Percentiles rank a stretch among this genome's conserved stretches.
These are phyloP conservation scores for Candida fluviatilis DNA, from an alignment of 805 yeast species.

Conservation along the genomic window DNA sequence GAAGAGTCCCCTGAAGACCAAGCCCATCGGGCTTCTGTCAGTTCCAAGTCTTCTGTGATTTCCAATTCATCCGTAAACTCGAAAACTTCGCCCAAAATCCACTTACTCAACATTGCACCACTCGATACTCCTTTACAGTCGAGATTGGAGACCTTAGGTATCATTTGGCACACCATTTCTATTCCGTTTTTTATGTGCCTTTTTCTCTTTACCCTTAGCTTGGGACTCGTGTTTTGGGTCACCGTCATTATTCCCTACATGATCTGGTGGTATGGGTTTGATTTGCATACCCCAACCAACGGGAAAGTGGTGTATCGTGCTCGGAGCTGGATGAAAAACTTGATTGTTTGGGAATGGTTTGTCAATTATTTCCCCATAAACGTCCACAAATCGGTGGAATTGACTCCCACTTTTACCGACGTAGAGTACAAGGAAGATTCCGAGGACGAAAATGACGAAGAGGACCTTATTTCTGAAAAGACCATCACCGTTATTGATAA, in stretches of 20 bases:
- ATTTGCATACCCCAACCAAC: slow-evolving; percentile 66
- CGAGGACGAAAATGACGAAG: slow-evolving; percentile 31
- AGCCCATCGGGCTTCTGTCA: too few species aligned
- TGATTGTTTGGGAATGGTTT: slow-evolving; percentile 65
- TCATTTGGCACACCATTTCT: slow-evolving; percentile 70
- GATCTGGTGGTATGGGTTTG: slow-evolving; percentile 47
- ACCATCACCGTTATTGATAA: slow-evolving; percentile 33
- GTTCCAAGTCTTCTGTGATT: too few species aligned
- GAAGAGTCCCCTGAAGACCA: neutral
- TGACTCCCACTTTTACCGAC: slow-evolving; percentile 67
- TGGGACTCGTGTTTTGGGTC: slow-evolving; percentile 67
- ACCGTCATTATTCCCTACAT: slow-evolving; percentile 58
- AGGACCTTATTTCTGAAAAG: slow-evolving; percentile 37
- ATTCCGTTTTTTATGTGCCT: slow-evolving; percentile 55
- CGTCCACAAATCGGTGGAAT: slow-evolving; percentile 61
- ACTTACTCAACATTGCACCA: slow-evolving; percentile 46
- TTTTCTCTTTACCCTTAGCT: slow-evolving; percentile 45
- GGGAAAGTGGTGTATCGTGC: slow-evolving; percentile 63
- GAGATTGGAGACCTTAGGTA: slow-evolving; percentile 62
- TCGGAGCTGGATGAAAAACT: slow-evolving; percentile 52
- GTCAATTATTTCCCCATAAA: slow-evolving; percentile 76
- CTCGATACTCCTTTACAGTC: slow-evolving; percentile 50
- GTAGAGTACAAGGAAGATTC: slow-evolving; percentile 23
- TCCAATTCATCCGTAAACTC: neutral
- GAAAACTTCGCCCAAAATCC: neutral